Base-by-base conservation (phyloP, 1,284 basidiomycete species). In the Earliella scabrosa region DNA sequence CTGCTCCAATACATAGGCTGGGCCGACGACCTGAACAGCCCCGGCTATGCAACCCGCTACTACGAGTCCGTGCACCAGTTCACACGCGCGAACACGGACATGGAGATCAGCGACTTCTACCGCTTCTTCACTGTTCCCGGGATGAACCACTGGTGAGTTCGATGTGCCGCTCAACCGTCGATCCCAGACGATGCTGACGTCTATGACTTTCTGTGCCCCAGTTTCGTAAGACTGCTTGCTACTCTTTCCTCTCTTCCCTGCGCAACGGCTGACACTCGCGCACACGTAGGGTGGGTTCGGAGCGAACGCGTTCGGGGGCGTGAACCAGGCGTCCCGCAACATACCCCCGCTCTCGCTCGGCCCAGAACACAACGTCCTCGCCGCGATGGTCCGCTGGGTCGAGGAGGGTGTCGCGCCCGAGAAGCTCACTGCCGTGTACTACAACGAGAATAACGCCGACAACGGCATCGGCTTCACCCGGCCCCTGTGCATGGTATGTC, bases 81-180 rank as follows among this genome's bases (percentile, higher is more conserved):
- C 54, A 70, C 63, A 41, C 55, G 63, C 14, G 62, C 62, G 13
- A 57, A 66, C 40, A 65, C 64, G 45, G 48, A 56, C 5, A 44
- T 65, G 34, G 61, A 65, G 36, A 66, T 75, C 20, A 66, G 72
- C 49, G 65, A 71, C 39, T 72, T 68, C 59, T 78, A 78, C 64
- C 69, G 72, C 14, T 68, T 77, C n/a, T 78, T 76, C 64, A 63
- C 72, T 23, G 70, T 77, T 16, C 73, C 75, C 1, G 77, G 76
- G 1, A 77, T 79, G 76, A 59, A 61, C n/a, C 76, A 78, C 56
- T 77, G 76, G 64, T 61, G 52, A 29, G 69, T 58, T 3, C 32
- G 35, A 3, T 18, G 10, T 24, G n/a, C n/a, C n/a, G n/a, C n/a
- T n/a, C n/a, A n/a, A n/a, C n/a, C n/a, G n/a, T n/a, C n/a, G n/a